Evolutionary conservation across 2,329 filamentous ascomycete species (phyloP).

Genomic region (Ceratocystis albifundus): DNA sequence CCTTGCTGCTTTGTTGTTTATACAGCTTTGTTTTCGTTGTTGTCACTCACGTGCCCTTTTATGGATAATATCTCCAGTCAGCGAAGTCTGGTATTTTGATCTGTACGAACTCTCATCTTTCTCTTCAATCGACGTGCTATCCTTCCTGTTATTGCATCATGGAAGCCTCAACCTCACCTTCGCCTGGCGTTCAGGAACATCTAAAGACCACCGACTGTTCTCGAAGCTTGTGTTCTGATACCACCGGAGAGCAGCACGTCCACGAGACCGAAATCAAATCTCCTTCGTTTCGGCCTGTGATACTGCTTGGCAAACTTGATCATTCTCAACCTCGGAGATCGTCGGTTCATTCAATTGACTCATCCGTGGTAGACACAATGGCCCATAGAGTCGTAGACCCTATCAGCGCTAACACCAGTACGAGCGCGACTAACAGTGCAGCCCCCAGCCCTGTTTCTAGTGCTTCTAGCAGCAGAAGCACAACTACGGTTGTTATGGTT

Average conservation of each 20-base stretch:
- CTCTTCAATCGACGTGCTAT: background rate
- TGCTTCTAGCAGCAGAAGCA: background rate
- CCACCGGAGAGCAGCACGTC: background rate
- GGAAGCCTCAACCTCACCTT: background rate
- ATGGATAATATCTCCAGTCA: background rate
- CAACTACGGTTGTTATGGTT: background rate
- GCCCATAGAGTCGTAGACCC: background rate
- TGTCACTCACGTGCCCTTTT: constrained; percentile 16
- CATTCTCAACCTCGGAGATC: background rate
- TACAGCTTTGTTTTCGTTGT: background rate
- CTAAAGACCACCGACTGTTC: background rate
- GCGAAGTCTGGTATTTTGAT: background rate
- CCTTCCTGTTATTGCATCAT: background rate
- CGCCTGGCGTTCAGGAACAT: background rate
- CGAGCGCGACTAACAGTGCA: background rate
- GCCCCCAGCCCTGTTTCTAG: background rate
- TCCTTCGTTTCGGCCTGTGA: background rate
- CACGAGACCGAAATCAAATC: background rate
- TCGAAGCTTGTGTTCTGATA: background rate
- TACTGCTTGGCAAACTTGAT: background rate
- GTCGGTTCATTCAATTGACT: background rate
- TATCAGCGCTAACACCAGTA: background rate
- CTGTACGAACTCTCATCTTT: background rate
- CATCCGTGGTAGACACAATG: background rate
- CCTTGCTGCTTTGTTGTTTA: background rate